Evolutionary conservation across 2,329 filamentous ascomycete species (phyloP), one percentile per base, ranked within the genome.

Genomic region (Ceratocystis destructans): DNA sequence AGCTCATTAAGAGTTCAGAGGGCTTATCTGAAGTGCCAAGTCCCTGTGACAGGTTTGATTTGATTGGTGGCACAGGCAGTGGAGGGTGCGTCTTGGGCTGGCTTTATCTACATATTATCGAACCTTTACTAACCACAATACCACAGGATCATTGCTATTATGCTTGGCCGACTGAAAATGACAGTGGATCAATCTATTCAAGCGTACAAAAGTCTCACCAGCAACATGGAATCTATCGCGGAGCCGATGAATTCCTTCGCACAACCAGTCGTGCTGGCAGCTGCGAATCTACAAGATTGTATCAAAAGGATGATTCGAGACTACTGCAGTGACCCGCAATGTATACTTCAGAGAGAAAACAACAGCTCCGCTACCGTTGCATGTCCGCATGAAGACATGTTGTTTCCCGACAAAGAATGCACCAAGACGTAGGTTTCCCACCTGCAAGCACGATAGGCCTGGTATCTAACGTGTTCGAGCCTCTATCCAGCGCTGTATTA

Each of bases 11-110:
- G 37, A 44, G 67, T 1, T 50, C 48, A 33, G 64, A 66, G 12
- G 66, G 69, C 10, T 68, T 71, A 4, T 37, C 65, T 20, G 46
- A 70, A 25, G 37, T 69, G 2, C 72, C 71, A 5, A 69, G 46
- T 45, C 72, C 72, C 28, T 71, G 71, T 59, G 71, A 73, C 28
- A 65, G 69, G 41, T 74, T 73, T 65, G 70, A 74, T 22, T 64
- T 73, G 17, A 72, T 73, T 57, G 72, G 72, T 55, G 72, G 72
- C 22, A 74, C 72, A 28, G 72, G 72, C 64, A 73, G 72, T 1
- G 71, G 72, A 55, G 71, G 71, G 71, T 72, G 61, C n/a, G 66
- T 46, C n/a, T 8, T 37, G 8, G 33, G 33, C 45, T n/a, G 1
- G 25, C 17, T 28, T 15, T 46, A 8, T 2, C 33, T 37, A 8